Evolutionary conservation across 2,329 filamentous ascomycete genomes (phyloP), one percentile per base, ranked within the genome.

Genomic region (Pseudogymnoascus sp.): DNA sequence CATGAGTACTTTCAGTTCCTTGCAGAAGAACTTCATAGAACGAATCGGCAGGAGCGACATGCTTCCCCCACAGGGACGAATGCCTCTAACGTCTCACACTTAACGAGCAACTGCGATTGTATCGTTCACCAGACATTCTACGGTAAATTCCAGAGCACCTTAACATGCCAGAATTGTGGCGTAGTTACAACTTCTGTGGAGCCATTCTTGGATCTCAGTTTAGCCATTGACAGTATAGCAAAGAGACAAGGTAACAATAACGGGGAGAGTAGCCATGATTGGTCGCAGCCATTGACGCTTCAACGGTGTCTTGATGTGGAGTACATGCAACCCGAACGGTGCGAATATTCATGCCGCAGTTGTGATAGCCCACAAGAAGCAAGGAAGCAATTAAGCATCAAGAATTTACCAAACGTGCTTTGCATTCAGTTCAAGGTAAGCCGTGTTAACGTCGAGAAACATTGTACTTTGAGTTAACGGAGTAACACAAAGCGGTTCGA

Each of bases 1-100:
- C 93, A 97, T 73, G 93, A 97, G 74, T 97, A 96, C 77, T 96
- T 97, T 75, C 92, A 96, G 73, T 97, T 96, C 72, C 84, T 97
- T 36, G 89, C 96, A 37, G 93, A 97, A 77, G 90, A 95, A 70
- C 82, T 99, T 14, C 93, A 97, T 73, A 86, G 89, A 72, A 84
- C 91, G 42, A 95, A 93, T 69, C 87, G 12, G 87, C 90, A 67
- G 83, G 84, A 40, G 88, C 86, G 71, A 83, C 59, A 60, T 40
- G 14, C 34, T 42, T 60, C 59, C 14, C 59, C 59, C 18, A 60
- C 34, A 25, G 67, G 83, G 85, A 71, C 83, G 85, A 70, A 84
- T 18, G 63, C 64, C 16, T 56, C 65, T 28, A 25, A 40, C 16
- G 66, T 62, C 23, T 44, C 60, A 28, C 38, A 62, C 38, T 34